These are phyloP conservation scores for Macrophomina tecta DNA, from an alignment of 2,329 filamentous ascomycete species.

Conservation along the genomic window DNA sequence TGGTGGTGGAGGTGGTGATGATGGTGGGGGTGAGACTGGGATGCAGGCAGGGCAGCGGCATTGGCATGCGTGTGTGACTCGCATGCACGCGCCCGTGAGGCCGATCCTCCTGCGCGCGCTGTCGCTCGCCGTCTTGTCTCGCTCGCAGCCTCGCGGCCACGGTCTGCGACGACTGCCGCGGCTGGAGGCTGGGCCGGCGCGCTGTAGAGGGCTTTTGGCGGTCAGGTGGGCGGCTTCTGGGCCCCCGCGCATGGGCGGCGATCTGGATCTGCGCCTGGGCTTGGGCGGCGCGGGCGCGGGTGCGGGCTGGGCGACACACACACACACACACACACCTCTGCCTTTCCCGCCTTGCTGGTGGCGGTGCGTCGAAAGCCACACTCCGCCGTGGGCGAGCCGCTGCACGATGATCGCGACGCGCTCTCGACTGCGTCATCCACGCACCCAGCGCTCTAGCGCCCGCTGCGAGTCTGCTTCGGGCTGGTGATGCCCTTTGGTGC, in stretches of 20 bases:
- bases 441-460: conserved; percentile 1
- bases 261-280: conserved; percentile 13
- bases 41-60: not conserved
- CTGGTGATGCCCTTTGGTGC: not conserved
- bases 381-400: not conserved
- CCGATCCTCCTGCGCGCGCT: not conserved
- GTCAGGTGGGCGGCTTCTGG: conserved; percentile 10
- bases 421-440: conserved; percentile 23
- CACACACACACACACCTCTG: not conserved
- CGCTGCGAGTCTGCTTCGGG: not conserved
- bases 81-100: conserved; percentile 10
- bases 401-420: not conserved
- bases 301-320: conserved; percentile 5
- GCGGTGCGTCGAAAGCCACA: conserved; percentile 23
- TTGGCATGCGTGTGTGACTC: conserved; percentile 18
- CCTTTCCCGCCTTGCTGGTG: not conserved
- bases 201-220: not conserved
- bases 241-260: not conserved
- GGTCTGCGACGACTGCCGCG: not conserved
- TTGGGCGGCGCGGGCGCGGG: too few relatives aligned
- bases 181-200: not conserved
- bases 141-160: not conserved
- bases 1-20: not conserved
- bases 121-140: not conserved
- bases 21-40: not conserved